These are phyloP conservation scores for Fagus crenata DNA, from an alignment of 306 rosid genomes.

Conservation along the genomic window DNA sequence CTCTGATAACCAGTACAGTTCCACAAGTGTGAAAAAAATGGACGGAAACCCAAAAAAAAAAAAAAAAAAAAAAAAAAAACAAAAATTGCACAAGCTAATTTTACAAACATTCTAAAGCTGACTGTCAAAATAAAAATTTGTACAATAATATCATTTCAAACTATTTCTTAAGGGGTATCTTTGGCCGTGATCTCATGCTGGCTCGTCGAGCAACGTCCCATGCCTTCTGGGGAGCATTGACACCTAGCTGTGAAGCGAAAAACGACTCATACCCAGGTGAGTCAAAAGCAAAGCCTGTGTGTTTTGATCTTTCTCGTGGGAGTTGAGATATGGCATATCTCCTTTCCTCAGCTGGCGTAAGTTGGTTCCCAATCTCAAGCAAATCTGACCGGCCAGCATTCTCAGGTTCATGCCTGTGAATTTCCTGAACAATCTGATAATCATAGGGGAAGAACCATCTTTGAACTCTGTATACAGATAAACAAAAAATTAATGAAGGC, in stretches of 20 bases:
- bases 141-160: slow-evolving; percentile 47
- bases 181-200: slow-evolving; percentile 62
- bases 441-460: slow-evolving; percentile 96
- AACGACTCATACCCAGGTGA: slow-evolving; percentile 94
- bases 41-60: slow-evolving; percentile 12
- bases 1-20: slow-evolving; percentile 27
- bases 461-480: slow-evolving; percentile 61
- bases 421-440: slow-evolving; percentile 90
- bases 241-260: slow-evolving; percentile 80
- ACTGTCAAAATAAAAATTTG: slow-evolving; percentile 46
- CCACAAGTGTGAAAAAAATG: slow-evolving; percentile 21
- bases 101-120: slow-evolving; percentile 53
- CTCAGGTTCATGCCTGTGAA: slow-evolving; percentile 74
- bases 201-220: slow-evolving; percentile 99
- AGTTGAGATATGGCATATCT: slow-evolving; percentile 80
- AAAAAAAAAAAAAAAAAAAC: slow-evolving; percentile 17
- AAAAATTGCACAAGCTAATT: slow-evolving; percentile 53
- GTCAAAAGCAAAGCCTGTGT: slow-evolving; percentile 95
- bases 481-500: slow-evolving; percentile 18
- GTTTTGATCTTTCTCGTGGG: slow-evolving; percentile 72
- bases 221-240: slow-evolving; percentile 77
- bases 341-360: slow-evolving; percentile 73
- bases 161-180: slow-evolving; percentile 51
- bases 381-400: slow-evolving; percentile 52
- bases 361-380: slow-evolving; percentile 61